These are phyloP conservation scores for Populus tomentosa DNA, from an alignment of 441 rosid species.

Conservation along the genomic window DNA sequence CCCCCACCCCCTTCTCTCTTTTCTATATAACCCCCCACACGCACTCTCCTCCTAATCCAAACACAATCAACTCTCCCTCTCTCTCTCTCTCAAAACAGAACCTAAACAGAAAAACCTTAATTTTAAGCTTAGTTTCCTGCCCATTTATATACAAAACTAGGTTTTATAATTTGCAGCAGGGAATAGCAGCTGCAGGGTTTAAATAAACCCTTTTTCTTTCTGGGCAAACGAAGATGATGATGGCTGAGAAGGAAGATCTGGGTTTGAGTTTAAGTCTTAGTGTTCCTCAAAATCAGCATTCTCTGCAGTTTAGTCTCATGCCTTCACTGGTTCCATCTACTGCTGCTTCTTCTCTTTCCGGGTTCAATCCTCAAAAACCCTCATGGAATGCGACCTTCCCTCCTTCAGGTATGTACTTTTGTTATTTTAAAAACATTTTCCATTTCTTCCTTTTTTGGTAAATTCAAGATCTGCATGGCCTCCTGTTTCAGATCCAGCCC, in stretches of 20 bases:
- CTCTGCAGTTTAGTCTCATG: slow-evolving; percentile 44
- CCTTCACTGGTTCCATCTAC: slow-evolving; percentile 32
- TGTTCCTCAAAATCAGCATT: slow-evolving; percentile 36
- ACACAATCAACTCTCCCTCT: neutral
- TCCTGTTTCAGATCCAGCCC: slow-evolving; percentile 23
- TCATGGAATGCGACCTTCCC: slow-evolving; percentile 48
- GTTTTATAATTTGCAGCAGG: neutral
- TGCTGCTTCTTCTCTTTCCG: slow-evolving; percentile 35
- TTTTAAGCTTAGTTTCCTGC: neutral
- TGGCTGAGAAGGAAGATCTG: slow-evolving; percentile 68
- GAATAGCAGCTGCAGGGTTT: neutral
- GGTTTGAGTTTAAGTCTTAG: slow-evolving; percentile 75
- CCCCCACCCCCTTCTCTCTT: neutral
- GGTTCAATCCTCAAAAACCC: slow-evolving; percentile 35
- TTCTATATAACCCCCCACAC: slow-evolving; percentile 45
- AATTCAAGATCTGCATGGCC: slow-evolving; percentile 14
- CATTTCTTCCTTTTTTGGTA: no score
- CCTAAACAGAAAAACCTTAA: no score
- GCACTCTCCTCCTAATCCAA: neutral
- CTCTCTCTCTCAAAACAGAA: neutral
- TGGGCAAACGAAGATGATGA: slow-evolving; percentile 19
- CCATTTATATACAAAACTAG: neutral
- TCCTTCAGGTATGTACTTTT: slow-evolving; percentile 43
- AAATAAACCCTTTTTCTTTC: no score
- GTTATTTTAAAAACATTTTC: no score